Base-by-base conservation (phyloP, 78 protist species). In the Chrysochromulina parva region DNA sequence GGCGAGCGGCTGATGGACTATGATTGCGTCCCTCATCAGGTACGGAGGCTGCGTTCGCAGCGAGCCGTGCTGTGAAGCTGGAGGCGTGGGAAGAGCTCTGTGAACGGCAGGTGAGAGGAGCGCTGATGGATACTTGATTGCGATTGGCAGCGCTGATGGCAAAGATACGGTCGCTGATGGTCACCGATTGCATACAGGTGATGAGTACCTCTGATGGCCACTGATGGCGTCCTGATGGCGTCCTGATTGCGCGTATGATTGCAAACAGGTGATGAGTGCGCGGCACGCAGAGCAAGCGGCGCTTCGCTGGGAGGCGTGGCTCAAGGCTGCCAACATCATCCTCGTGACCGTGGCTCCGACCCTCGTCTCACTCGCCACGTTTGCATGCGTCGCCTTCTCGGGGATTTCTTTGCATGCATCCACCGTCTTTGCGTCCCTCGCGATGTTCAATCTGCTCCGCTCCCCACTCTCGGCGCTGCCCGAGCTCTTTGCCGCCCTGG, bases 331-430 rank as follows among this genome's bases (percentile, higher is more conserved):
- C 28, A 65, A 65, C 71, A 17, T 65, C n/a, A 6, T 65, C 28
- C 22, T 17, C 71, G 71, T 65, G n/a, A 65, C 71, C 28, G 14
- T 65, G 28, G 71, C 88, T 3, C 93, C 93, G 47, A 50, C 59
- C 28, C 54, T 85, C 17, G 93, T 91, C 50, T 58, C 93, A 19
- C 38, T 91, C 60, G 58, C 73, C 69, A 85, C 93, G 16, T 91
- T 91, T 48, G 60, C 62, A 53, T 13, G 28, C 24, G 62, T 57
- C 53, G 93, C 93, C 19, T 11, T 50, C 71, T 17, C 22, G 78
- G 78, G 78, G 53, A 52, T 3, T 10, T 0, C 53, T 48, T 52
- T 38, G 24, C 10, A 5, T 22, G 73, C 73, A 0, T 26, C 78
- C 53, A 69, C 78, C 7, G 38, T 26, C 53, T 69, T 69, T 52